Percentiles rank a stretch among this genome's conserved stretches.
Evolutionary conservation across 2,329 filamentous ascomycete species (phyloP).

Genomic region (Trichocomaceae sp.): DNA sequence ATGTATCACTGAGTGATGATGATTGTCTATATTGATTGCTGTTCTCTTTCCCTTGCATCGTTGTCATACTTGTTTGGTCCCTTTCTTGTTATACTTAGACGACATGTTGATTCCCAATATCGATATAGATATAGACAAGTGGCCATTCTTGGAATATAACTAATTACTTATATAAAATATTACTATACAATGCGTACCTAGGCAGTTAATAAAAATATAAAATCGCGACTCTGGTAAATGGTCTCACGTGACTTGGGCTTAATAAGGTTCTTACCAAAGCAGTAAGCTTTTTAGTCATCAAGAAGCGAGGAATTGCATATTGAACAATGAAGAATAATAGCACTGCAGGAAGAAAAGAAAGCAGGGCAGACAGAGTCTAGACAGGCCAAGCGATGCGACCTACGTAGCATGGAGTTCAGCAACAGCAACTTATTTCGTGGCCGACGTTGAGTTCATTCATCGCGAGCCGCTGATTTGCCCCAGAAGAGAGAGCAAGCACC

Average conservation of each 20-base stretch:
- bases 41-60: background rate
- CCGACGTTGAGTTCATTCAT: background rate
- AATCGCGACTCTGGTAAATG: too few relatives aligned
- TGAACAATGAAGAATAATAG: background rate
- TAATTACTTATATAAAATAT: too few relatives aligned
- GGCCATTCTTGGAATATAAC: background rate
- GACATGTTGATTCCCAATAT: background rate
- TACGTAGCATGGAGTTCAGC: background rate
- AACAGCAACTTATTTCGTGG: background rate
- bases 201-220: too few relatives aligned
- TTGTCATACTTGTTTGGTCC: background rate
- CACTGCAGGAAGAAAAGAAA: background rate
- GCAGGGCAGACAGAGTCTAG: background rate
- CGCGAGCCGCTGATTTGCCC: too few relatives aligned
- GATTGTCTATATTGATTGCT: constrained; percentile 2
- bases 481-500: background rate
- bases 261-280: background rate
- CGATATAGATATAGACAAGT: constrained; percentile 3
- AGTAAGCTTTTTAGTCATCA: background rate
- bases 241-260: background rate
- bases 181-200: too few relatives aligned
- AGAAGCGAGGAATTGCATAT: background rate
- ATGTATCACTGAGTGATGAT: constrained; percentile 6
- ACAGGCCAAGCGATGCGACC: background rate
- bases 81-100: background rate